Conservation (phyloP, 2,329 filamentous ascomycete genomes). For the Phyllosticta paracitricarpa region DNA sequence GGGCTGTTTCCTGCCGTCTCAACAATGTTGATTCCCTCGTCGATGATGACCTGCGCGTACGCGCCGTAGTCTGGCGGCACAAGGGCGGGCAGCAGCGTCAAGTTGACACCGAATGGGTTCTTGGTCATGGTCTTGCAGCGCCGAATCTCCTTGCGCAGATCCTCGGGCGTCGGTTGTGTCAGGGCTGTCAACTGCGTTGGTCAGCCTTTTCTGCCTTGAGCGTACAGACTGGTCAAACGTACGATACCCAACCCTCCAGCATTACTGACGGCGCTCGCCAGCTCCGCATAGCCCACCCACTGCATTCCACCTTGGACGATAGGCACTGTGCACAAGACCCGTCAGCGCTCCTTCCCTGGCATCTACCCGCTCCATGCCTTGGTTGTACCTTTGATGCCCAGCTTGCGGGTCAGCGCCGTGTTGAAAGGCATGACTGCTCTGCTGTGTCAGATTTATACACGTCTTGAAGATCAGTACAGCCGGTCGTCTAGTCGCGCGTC, state of each 20-base stretch:
- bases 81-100: constrained; percentile 84
- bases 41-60: constrained; percentile 86
- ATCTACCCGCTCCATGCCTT: constrained; percentile 26
- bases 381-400: constrained; percentile 47
- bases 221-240: constrained; percentile 6
- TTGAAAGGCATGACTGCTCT: constrained; percentile 48
- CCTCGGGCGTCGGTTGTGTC: constrained; percentile 85
- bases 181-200: constrained; percentile 58
- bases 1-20: constrained; percentile 89
- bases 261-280: constrained; percentile 57
- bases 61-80: constrained; percentile 85
- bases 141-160: constrained; percentile 86
- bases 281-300: constrained; percentile 72
- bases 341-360: background rate
- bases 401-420: constrained; percentile 50
- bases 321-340: constrained; percentile 45
- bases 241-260: constrained; percentile 68
- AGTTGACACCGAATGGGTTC: constrained; percentile 83
- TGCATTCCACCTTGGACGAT: constrained; percentile 83
- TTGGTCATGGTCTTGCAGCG: constrained; percentile 71
- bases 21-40: constrained; percentile 83
- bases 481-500: background rate
- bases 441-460: background rate
- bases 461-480: background rate
- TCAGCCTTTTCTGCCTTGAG: background rate